Conservation (phyloP, 23 red algal genomes). For the Gracilaria gracilis region DNA sequence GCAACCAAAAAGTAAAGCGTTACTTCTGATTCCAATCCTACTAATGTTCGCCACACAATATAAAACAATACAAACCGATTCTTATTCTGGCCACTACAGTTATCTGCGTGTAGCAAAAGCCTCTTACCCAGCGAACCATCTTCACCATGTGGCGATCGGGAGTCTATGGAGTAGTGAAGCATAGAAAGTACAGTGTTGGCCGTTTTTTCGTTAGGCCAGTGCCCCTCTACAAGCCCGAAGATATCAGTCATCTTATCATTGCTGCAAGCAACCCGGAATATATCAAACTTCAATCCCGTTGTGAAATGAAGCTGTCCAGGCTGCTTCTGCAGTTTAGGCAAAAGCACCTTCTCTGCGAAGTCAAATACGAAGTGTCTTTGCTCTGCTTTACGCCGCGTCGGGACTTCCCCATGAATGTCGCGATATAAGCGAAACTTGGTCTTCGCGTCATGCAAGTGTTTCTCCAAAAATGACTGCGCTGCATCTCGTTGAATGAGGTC, state of each 20-base stretch:
- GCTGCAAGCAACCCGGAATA: constrained; percentile 24
- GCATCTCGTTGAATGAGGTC: neutral
- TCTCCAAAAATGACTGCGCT: neutral
- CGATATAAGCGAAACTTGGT: neutral
- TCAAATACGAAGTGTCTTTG: constrained; percentile 29
- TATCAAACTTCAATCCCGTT: constrained; percentile 44
- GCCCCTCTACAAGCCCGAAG: constrained; percentile 34
- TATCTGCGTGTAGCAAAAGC: constrained; percentile 47
- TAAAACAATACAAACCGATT: constrained; percentile 43
- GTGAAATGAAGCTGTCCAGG: constrained; percentile 54
- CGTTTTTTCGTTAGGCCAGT: constrained; percentile 70
- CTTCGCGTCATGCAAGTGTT: constrained; percentile 4
- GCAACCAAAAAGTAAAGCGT: constrained; percentile 33
- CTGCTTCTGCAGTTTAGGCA: constrained; percentile 17
- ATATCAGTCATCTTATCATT: constrained; percentile 9
- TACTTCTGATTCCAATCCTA: neutral
- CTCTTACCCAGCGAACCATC: too few species aligned
- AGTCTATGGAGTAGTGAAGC: constrained; percentile 19
- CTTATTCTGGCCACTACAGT: constrained; percentile 50
- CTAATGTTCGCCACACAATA: neutral
- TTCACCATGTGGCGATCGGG: neutral
- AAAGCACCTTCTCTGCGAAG: constrained; percentile 48
- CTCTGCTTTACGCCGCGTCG: neutral
- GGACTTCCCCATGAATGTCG: neutral
- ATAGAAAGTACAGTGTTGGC: constrained; percentile 54